Conservation (phyloP, 2,329 filamentous ascomycete species). For the Aspergillus neoniger region DNA sequence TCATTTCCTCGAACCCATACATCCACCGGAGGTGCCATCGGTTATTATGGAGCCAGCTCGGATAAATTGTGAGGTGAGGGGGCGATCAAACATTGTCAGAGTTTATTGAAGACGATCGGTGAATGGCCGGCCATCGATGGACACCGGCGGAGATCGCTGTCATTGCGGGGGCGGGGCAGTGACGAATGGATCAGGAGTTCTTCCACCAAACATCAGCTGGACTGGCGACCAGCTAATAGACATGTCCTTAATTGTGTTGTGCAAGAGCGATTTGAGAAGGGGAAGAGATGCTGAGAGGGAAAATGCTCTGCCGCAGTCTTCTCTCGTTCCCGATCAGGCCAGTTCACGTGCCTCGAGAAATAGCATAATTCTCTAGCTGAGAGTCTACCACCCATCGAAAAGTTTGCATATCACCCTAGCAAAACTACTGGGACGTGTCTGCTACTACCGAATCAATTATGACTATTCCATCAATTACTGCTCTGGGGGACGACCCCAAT, state of each 20-base stretch:
- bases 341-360: neutral
- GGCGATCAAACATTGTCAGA: neutral
- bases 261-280: neutral
- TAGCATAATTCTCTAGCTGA: neutral
- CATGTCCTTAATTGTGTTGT: no score
- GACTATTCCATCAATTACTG: neutral
- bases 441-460: neutral
- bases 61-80: neutral
- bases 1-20: neutral
- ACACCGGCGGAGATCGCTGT: constrained; percentile 1
- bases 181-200: neutral
- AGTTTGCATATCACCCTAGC: neutral
- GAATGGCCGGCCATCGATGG: neutral
- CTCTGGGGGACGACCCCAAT: neutral
- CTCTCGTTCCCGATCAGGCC: neutral
- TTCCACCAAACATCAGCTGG: constrained; percentile 6
- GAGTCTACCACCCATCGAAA: neutral
- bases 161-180: neutral
- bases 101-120: neutral
- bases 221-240: no score
- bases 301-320: no score
- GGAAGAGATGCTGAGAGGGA: neutral
- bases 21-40: neutral
- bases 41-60: constrained; percentile 6
- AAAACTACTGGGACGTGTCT: no score